Evolutionary conservation across 1,284 basidiomycete genomes (phyloP).

Genomic region (Tremellales sp.): DNA sequence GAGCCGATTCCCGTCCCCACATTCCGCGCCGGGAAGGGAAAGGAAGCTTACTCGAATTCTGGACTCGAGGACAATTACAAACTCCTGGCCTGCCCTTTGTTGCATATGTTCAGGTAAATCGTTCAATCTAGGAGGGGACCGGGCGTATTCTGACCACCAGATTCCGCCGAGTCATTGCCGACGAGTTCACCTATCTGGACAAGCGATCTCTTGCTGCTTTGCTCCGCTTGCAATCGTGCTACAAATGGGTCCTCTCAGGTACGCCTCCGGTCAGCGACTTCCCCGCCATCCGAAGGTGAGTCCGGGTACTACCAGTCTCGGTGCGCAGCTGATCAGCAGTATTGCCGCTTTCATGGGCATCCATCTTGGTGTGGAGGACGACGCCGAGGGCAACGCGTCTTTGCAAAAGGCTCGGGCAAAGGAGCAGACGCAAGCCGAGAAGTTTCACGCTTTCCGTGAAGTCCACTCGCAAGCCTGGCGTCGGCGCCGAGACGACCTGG

Average conservation of each 20-base stretch:
- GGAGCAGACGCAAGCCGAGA: slow-evolving; percentile 84
- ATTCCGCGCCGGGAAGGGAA: slow-evolving; percentile 25
- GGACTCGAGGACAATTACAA: slow-evolving; percentile 69
- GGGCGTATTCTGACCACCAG: slow-evolving; percentile 18
- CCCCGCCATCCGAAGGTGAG: slow-evolving; percentile 71
- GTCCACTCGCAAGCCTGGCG: slow-evolving; percentile 91
- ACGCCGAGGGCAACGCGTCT: slow-evolving; percentile 70
- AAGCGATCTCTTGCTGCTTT: slow-evolving; percentile 74
- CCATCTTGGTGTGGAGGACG: slow-evolving; percentile 85
- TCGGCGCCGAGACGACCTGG: slow-evolving; percentile 73
- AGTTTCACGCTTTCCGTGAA: slow-evolving; percentile 94
- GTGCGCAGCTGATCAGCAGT: slow-evolving; percentile 15
- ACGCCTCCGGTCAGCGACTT: slow-evolving; percentile 92
- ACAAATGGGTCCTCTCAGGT: slow-evolving; percentile 92
- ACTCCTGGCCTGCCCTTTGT: slow-evolving; percentile 70
- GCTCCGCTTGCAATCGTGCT: slow-evolving; percentile 69
- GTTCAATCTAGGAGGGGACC: neutral
- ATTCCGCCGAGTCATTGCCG: slow-evolving; percentile 80
- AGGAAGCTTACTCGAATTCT: slow-evolving; percentile 49
- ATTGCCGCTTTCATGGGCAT: slow-evolving; percentile 81
- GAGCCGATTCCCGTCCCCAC: slow-evolving; percentile 24
- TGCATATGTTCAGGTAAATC: slow-evolving; percentile 76
- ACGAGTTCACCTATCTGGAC: slow-evolving; percentile 91
- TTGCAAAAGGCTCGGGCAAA: slow-evolving; percentile 72
- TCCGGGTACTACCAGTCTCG: neutral